Evolutionary conservation across 805 yeast species (phyloP).

Genomic region (Yarrowia sp.): DNA sequence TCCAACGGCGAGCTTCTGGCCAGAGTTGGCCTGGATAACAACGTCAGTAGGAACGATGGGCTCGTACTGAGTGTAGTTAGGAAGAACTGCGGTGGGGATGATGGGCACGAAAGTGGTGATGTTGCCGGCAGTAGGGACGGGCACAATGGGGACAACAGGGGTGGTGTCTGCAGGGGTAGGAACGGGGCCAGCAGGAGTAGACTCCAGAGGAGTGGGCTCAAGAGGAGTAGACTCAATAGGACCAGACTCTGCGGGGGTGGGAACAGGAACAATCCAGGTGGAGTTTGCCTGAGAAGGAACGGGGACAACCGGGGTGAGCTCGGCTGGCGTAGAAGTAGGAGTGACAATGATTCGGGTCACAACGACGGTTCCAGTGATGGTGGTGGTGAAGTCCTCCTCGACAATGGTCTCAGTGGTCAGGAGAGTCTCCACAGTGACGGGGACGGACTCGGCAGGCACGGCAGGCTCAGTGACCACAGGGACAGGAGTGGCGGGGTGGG

Average conservation of each 20-base stretch:
- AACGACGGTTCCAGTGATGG: conserved; percentile 13
- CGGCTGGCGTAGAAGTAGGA: neutral
- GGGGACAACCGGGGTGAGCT: neutral
- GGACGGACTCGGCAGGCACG: too few relatives aligned
- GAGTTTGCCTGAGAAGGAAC: conserved; percentile 1
- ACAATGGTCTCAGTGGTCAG: conserved; percentile 7
- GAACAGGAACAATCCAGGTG: neutral
- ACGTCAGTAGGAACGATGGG: neutral
- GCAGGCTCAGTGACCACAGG: neutral
- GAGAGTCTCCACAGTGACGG: neutral
- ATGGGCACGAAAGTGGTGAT: conserved; percentile 3
- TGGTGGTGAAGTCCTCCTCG: conserved; percentile 1
- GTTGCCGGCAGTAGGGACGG: neutral
- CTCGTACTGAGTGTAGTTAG: neutral
- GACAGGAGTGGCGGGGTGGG: neutral
- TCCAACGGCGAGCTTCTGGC: conserved; percentile 5
- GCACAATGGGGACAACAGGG: neutral
- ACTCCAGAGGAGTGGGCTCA: neutral
- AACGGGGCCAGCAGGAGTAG: neutral
- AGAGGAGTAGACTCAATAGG: neutral
- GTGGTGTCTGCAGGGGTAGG: neutral
- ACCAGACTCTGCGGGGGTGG: neutral
- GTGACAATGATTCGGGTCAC: conserved; percentile 3
- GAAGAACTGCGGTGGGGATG: neutral
- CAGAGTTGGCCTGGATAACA: neutral